phyloP scores from a whole-genome alignment of 176 grass and related monocot species.

The Thinopyrum elongatum region DNA sequence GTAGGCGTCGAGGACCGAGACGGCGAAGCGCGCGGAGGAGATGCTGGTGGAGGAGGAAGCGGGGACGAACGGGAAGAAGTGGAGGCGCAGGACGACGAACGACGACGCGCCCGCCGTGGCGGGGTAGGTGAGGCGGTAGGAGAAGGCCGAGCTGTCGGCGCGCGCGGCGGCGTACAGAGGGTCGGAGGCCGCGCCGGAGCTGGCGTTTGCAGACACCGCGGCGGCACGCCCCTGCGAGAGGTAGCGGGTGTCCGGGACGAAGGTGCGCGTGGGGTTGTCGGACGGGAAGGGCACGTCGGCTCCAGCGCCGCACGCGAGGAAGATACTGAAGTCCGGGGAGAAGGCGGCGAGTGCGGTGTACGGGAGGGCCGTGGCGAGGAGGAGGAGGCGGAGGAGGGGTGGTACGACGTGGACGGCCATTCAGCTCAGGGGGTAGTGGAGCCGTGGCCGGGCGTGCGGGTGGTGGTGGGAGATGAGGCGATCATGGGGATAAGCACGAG shows the following conservation, averaged over 20 bases:
- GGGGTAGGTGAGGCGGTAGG: constrained; percentile 22
- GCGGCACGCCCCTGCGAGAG: background rate
- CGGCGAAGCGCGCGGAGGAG: constrained; percentile 45
- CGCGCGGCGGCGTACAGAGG: constrained; percentile 67
- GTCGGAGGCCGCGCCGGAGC: background rate
- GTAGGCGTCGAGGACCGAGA: constrained; percentile 33
- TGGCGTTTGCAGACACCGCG: background rate
- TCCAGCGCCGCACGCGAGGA: constrained; percentile 51
- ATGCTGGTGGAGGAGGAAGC: background rate
- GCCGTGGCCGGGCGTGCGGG: background rate
- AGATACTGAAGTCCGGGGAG: constrained; percentile 15
- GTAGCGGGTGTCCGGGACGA: constrained; percentile 27
- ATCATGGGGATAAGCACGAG: background rate
- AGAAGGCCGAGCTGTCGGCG: constrained; percentile 5
- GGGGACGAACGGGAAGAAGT: constrained; percentile 60
- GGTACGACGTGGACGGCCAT: constrained; percentile 11
- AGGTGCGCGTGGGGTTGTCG: constrained; percentile 32
- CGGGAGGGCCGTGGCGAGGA: background rate
- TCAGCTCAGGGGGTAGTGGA: background rate
- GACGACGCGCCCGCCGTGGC: background rate
- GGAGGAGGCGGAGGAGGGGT: background rate
- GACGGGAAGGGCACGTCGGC: constrained; percentile 7
- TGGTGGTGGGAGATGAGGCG: background rate
- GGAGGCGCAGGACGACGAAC: constrained; percentile 75
- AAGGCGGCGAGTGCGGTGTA: background rate